Percentiles rank a stretch among this genome's conserved stretches.
These are phyloP conservation scores for Candida nemodendra DNA, from an alignment of 805 yeast genomes.

Conservation along the genomic window DNA sequence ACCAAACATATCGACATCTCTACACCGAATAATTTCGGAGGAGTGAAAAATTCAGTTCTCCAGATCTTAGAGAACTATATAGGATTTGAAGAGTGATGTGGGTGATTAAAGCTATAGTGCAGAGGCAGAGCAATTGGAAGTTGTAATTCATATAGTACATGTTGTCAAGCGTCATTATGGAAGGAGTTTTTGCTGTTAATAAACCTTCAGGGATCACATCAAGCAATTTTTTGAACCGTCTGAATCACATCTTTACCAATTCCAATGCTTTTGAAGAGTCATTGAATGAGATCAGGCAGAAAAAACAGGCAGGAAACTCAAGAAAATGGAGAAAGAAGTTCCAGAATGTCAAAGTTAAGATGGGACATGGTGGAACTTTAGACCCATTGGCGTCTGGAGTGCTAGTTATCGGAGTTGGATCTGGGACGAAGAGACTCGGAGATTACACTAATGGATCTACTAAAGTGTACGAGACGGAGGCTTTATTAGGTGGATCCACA, in stretches of 20 bases:
- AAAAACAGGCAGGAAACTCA: constrained; percentile 42
- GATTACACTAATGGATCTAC: constrained; percentile 69
- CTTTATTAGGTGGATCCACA: constrained; percentile 84
- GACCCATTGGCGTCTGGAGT: constrained; percentile 98
- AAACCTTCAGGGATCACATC: constrained; percentile 89
- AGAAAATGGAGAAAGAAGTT: constrained; percentile 52
- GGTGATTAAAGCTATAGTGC: too few species aligned
- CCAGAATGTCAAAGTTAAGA: constrained; percentile 63
- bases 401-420: constrained; percentile 85
- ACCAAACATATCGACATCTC: too few species aligned
- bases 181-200: constrained; percentile 88
- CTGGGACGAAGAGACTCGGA: constrained; percentile 81
- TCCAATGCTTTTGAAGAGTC: constrained; percentile 58
- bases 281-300: constrained; percentile 48
- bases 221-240: constrained; percentile 61
- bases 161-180: constrained; percentile 46
- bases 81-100: too few species aligned
- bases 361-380: constrained; percentile 98
- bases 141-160: too few species aligned
- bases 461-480: constrained; percentile 80
- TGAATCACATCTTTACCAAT: constrained; percentile 62
- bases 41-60: too few species aligned
- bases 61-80: too few species aligned
- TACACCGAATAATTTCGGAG: too few species aligned
- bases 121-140: too few species aligned